Base-by-base conservation (phyloP, 768 basidiomycete genomes). In the Tephrocybe sp. region DNA sequence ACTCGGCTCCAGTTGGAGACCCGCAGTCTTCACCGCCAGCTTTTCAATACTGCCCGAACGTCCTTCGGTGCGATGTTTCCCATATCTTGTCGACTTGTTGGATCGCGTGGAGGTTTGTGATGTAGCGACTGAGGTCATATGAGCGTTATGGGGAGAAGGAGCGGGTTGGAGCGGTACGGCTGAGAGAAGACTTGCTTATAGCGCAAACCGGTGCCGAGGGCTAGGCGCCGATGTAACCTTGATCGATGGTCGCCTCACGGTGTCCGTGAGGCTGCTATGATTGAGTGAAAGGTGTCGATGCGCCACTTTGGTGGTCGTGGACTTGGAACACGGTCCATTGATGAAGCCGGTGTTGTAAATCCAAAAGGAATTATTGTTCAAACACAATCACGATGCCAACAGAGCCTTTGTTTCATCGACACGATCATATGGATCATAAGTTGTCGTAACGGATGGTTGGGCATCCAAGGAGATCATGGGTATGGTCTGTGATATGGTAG, bases 171-270 rank as follows among this genome's bases (percentile, higher is more conserved):
- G 42, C 5, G 37, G 36, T 21, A 43, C 34, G 47, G 45, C 48
- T 28, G 28, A 38, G 44, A 30, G 32, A 18, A 32, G 51, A 39
- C 39, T 23, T 20, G 18, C 38, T 39, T 49, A 47, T 41, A 50
- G 28, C 54, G 43, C 36, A 28, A 38, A 32, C 26, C 39, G 38
- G 24, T 45, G 10, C 48, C 26, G 15, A 28, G 53, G 45, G 50
- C 17, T 50, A 21, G 41, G 42, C 17, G 17, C 30, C 26, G 44
- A 44, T 41, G 40, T 40, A 44, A 26, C 30, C 34, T 24, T 49
- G 53, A 60, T 58, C 51, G 55, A 57, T 59, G 48, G 52, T 38
- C 39, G 58, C 62, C 64, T 62, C 61, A 58, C 57, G 62, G 56
- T 51, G 30, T 43, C 61, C 60, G 58, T 62, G 58, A 63, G 63